Base-by-base conservation (phyloP, 2,329 filamentous ascomycete species). In the Emmonsiellopsis sp. region DNA sequence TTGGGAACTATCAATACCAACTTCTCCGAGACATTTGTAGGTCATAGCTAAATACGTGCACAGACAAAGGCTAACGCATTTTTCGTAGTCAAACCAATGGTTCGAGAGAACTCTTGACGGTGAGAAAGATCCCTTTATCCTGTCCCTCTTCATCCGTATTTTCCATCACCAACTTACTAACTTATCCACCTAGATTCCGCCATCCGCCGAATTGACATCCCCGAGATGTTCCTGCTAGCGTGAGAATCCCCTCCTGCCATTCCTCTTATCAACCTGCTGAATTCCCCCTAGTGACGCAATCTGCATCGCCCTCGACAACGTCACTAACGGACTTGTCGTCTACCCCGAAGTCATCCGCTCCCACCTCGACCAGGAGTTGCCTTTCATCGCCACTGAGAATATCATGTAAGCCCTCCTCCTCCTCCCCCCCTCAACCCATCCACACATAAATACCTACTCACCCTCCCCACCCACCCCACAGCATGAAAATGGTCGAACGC, bases 101-200 rank as follows among this genome's bases (percentile, higher is more conserved):
- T 81, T 89, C 64, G 87, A 92, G 71, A 77, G 88, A 43, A 84
- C 85, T 0, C 78, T 95, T 37, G 88, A 93, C 62, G 88, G 20
- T 26, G 20, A 93, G 73, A 81, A 77, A 53, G 86, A 86, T 9
- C 84, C 88, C 63, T 79, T 84, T 61, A 26, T 5, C 16, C 4
- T 50, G n/a, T 40, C 13, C 13, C 30, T 5, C 8, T 26, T 30
- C 20, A 50, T 10, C 42, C 15, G 26, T 7, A 50, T 51, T 7
- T 15, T 54, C 20, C 20, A 26, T 5, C 5, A 26, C 20, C 20
- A 4, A 26, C 20, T 26, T 1, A 30, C 11, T 15, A 41, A 15
- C 15, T 13, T 41, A 15, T 5, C 38, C 3, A 26, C 20, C 20
- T 26, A 26, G 20, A 70, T 56, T 65, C 60, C 32, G 70, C 69